Evolutionary conservation across 108 stramenopile genomes (phyloP).

Genomic region (Fistulifera solaris): DNA sequence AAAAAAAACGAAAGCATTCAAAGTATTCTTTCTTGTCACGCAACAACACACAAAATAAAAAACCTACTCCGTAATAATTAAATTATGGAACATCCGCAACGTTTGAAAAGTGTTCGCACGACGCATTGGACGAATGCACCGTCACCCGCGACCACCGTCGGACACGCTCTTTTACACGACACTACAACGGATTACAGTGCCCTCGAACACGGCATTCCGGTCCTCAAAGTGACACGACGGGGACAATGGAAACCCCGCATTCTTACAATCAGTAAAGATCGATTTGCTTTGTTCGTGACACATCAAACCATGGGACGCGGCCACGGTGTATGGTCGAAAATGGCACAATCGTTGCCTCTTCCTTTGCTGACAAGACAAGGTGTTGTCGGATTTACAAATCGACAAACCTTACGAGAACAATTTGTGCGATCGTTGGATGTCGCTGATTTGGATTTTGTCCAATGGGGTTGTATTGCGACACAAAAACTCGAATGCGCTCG

Average conservation of each 20-base stretch:
- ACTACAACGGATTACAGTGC: too few relatives aligned
- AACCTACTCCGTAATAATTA: too few relatives aligned
- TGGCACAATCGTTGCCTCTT: conserved; percentile 2
- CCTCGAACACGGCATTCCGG: conserved; percentile 19
- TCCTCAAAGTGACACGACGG: conserved; percentile 30
- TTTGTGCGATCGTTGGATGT: conserved; percentile 56
- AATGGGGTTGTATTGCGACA: conserved; percentile 47
- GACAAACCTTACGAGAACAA: conserved; percentile 9
- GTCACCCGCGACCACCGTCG: neutral
- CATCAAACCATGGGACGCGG: conserved; percentile 18
- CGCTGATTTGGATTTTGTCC: conserved; percentile 45
- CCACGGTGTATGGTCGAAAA: conserved; percentile 4
- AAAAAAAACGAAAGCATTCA: too few relatives aligned
- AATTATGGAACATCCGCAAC: too few relatives aligned
- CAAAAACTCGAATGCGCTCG: conserved; percentile 35
- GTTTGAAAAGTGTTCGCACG: neutral
- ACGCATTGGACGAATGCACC: neutral
- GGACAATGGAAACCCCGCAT: conserved; percentile 35
- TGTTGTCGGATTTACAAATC: conserved; percentile 6
- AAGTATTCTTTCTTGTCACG: too few relatives aligned
- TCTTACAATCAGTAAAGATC: conserved; percentile 49
- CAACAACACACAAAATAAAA: too few relatives aligned
- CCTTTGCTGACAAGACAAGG: conserved; percentile 17
- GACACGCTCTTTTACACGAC: neutral
- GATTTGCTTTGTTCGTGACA: conserved; percentile 57